phyloP scores from a whole-genome alignment of 2,329 filamentous ascomycete species.

The Mycosphaerelloides madeirae region DNA sequence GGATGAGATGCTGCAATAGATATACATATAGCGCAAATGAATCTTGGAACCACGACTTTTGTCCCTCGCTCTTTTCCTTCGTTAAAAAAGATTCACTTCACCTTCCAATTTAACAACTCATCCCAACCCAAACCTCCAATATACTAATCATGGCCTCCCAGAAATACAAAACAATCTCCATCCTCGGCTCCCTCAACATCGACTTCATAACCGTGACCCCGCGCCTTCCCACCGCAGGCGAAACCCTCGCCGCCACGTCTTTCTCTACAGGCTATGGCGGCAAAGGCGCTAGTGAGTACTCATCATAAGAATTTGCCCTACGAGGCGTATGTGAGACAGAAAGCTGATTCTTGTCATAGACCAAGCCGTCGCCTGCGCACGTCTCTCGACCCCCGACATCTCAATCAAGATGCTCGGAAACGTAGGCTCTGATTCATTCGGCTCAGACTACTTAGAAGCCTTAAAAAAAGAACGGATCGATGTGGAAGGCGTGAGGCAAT shows the following conservation, averaged over 20 bases:
- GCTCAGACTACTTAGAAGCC: constrained; percentile 36
- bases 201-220: constrained; percentile 86
- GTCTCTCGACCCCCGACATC: constrained; percentile 30
- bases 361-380: constrained; percentile 62
- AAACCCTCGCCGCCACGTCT: constrained; percentile 75
- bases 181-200: constrained; percentile 90
- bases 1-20: constrained; percentile 26
- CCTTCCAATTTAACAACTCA: not conserved
- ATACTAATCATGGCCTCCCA: not conserved
- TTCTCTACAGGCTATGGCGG: constrained; percentile 81
- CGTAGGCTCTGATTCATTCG: constrained; percentile 46
- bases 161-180: constrained; percentile 50
- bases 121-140: not conserved
- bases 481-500: constrained; percentile 24
- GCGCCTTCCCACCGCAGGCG: constrained; percentile 75
- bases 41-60: not conserved
- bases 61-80: not conserved
- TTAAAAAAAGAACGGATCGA: constrained; percentile 44
- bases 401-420: constrained; percentile 48
- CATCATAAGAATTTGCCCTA: no score
- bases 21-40: no score
- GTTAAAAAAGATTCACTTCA: constrained; percentile 1
- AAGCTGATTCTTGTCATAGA: no score
- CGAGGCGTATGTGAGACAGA: no score
- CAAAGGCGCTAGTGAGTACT: constrained; percentile 93